These are phyloP conservation scores for Bruguiera parviflora DNA, from an alignment of 345 rosid species.

Conservation along the genomic window DNA sequence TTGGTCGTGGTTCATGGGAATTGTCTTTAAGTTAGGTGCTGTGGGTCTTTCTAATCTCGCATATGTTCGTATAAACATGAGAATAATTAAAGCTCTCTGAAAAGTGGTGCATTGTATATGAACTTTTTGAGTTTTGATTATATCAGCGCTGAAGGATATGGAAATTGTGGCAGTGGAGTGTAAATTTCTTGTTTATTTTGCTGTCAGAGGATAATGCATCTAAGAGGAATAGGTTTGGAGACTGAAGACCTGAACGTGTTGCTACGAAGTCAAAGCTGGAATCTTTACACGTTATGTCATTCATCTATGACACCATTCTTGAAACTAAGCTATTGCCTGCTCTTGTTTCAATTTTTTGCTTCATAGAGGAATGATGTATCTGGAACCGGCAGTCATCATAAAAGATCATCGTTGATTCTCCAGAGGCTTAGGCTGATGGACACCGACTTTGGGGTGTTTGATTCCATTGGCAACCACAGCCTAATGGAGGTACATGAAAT, in stretches of 20 bases:
- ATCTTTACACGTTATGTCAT: too few species aligned
- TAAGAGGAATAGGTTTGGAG: too few species aligned
- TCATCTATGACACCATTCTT: not conserved
- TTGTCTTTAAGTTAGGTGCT: constrained; percentile 3
- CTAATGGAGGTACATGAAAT: constrained; percentile 72
- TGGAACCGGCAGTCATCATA: constrained; percentile 69
- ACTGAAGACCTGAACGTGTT: too few species aligned
- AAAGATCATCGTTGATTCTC: constrained; percentile 59
- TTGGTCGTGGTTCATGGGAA: not conserved
- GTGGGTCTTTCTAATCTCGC: constrained; percentile 2
- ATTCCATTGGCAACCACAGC: constrained; percentile 73
- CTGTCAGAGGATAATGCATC: too few species aligned
- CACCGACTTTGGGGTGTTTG: constrained; percentile 45
- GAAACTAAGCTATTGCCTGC: constrained; percentile 1
- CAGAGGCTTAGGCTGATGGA: constrained; percentile 68
- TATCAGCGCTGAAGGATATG: not conserved
- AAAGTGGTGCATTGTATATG: not conserved
- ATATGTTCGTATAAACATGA: not conserved
- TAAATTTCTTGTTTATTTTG: too few species aligned
- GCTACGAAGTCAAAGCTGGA: too few species aligned
- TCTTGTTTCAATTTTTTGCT: constrained; percentile 19
- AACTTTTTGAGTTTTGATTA: not conserved
- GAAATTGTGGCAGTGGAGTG: too few species aligned
- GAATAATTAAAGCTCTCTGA: too few species aligned
- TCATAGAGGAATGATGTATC: constrained; percentile 81